These are phyloP conservation scores for Pythium pyrilobum DNA, from an alignment of 352 stramenopile genomes.

Conservation along the genomic window DNA sequence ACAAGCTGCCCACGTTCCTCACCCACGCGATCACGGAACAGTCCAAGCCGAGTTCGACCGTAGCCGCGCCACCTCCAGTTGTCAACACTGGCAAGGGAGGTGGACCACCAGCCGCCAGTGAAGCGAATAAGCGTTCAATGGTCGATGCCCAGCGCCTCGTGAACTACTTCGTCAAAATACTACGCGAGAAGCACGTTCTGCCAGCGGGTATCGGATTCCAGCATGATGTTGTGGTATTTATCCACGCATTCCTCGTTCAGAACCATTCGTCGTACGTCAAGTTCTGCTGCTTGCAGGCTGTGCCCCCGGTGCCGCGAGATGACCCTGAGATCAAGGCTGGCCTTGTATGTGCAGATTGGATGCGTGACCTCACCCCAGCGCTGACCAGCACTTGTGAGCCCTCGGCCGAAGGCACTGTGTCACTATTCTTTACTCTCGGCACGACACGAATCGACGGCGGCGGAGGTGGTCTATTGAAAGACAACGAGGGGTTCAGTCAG, in stretches of 20 bases:
- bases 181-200: constrained; percentile 42
- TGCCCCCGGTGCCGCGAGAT: constrained; percentile 33
- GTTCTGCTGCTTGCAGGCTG: constrained; percentile 37
- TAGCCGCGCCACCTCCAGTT: constrained; percentile 1
- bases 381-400: constrained; percentile 6
- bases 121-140: not conserved
- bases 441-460: constrained; percentile 14
- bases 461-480: not conserved
- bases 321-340: constrained; percentile 62
- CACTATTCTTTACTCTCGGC: constrained; percentile 61
- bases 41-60: not conserved
- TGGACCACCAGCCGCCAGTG: not conserved
- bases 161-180: constrained; percentile 57
- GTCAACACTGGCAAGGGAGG: not conserved
- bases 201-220: constrained; percentile 24
- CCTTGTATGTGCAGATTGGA: constrained; percentile 53
- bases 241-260: constrained; percentile 58
- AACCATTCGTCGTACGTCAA: constrained; percentile 56
- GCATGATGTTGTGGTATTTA: constrained; percentile 28
- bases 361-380: constrained; percentile 47
- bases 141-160: constrained; percentile 28
- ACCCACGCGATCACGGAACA: constrained; percentile 19
- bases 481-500: constrained; percentile 16
- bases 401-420: constrained; percentile 7
- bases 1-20: constrained; percentile 48